Percentiles rank a stretch among this genome's conserved stretches.
Evolutionary conservation across 2,329 filamentous ascomycete genomes (phyloP).

Genomic region (Tricladium varicosporioides): DNA sequence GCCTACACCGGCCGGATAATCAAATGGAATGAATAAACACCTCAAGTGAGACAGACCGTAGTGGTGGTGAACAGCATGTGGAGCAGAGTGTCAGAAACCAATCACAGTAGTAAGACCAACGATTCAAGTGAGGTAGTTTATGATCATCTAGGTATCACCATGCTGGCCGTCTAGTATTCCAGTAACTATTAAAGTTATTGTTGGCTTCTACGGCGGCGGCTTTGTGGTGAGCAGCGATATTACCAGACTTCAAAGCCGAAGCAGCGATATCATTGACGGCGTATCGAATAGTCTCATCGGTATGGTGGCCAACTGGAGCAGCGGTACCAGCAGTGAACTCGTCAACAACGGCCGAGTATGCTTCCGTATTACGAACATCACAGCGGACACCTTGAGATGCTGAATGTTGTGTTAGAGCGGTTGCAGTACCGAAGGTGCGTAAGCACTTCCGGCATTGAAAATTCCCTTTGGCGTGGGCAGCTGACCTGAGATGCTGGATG

Average conservation of each 20-base stretch:
- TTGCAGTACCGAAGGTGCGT: conserved; percentile 38
- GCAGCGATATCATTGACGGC: neutral
- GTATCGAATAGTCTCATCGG: conserved; percentile 35
- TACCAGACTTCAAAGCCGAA: neutral
- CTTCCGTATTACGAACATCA: conserved; percentile 39
- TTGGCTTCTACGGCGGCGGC: neutral
- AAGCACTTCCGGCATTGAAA: conserved; percentile 46
- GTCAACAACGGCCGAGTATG: conserved; percentile 38
- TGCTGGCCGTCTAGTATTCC: too few species aligned
- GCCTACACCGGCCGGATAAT: too few species aligned
- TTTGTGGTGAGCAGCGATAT: neutral
- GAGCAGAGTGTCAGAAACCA: too few species aligned
- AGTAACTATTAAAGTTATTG: too few species aligned
- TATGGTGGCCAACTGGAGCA: conserved; percentile 24
- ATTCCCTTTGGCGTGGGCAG: conserved; percentile 36
- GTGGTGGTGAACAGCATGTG: too few species aligned
- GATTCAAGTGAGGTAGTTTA: too few species aligned
- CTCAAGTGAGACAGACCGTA: too few species aligned
- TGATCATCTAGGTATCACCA: too few species aligned
- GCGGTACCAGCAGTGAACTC: conserved; percentile 39
- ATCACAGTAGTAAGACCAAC: too few species aligned
- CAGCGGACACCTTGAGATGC: conserved; percentile 43
- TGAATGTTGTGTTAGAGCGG: conserved; percentile 45
- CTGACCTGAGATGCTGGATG: conserved; percentile 41
- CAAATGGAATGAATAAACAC: too few species aligned